Evolutionary conservation across 148 eudicot genomes (phyloP).

Genomic region (Bassia scoparia): DNA sequence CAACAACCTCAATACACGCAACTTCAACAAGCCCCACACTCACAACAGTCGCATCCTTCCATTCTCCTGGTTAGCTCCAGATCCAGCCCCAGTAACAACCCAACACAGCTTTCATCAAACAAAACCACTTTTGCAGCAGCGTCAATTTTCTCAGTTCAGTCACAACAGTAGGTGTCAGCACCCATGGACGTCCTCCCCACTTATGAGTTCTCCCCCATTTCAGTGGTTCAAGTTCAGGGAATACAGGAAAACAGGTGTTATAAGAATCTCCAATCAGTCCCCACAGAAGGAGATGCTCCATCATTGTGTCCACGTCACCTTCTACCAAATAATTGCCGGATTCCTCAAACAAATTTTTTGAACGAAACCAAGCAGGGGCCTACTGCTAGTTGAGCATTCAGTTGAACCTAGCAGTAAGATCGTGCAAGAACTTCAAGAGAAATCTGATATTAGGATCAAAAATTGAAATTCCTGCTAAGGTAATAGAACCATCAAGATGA

Average conservation of each 20-base stretch:
- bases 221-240: slow-evolving; percentile 50
- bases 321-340: slow-evolving; percentile 68
- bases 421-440: slow-evolving; percentile 51
- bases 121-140: slow-evolving; percentile 50
- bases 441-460: slow-evolving; percentile 46
- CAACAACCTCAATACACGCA: no score
- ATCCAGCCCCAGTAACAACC: slow-evolving; percentile 32
- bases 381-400: slow-evolving; percentile 42
- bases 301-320: slow-evolving; percentile 95
- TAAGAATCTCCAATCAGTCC: slow-evolving; percentile 48
- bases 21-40: no score
- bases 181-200: slow-evolving; percentile 49
- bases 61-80: slow-evolving; percentile 34
- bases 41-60: slow-evolving; percentile 49
- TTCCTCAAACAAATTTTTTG: slow-evolving; percentile 46
- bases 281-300: slow-evolving; percentile 67
- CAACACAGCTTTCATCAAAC: slow-evolving; percentile 43
- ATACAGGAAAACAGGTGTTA: slow-evolving; percentile 47
- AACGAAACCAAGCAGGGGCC: slow-evolving; percentile 49
- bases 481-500: slow-evolving; percentile 56
- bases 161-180: slow-evolving; percentile 39
- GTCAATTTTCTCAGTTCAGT: slow-evolving; percentile 42
- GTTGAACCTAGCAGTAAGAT: slow-evolving; percentile 40
- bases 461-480: slow-evolving; percentile 49
- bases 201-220: slow-evolving; percentile 50